A percentile compares a stretch with the other conserved stretches of the same genome.
Conservation (phyloP, 441 rosid species). For the Codiaeum variegatum region DNA sequence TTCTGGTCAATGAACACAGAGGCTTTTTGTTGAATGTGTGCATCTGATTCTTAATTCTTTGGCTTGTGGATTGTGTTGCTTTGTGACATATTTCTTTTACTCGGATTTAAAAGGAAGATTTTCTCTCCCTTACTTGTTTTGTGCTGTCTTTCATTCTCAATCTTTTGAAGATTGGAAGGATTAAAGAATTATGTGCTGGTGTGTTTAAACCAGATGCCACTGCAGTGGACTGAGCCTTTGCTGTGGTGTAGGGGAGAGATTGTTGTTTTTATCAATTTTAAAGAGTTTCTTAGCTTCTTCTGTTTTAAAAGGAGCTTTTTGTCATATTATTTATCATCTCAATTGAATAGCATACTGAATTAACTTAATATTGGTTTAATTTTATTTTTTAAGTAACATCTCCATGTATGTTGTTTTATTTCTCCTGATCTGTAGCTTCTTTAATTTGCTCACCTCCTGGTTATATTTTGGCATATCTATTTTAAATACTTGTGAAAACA, state of each 20-base stretch:
- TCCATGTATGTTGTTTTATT: neutral
- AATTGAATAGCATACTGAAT: neutral
- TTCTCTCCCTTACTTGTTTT: neutral
- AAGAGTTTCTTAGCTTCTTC: neutral
- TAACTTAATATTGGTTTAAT: neutral
- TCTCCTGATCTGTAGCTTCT: neutral
- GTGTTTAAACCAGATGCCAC: neutral
- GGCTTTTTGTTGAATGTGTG: neutral
- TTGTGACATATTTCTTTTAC: neutral
- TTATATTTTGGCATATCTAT: neutral
- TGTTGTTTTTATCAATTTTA: neutral
- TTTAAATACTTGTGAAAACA: neutral
- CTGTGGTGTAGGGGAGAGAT: neutral
- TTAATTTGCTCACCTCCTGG: no score
- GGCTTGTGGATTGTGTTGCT: neutral
- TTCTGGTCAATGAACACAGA: neutral
- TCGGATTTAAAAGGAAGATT: neutral
- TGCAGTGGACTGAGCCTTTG: neutral
- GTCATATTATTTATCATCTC: neutral
- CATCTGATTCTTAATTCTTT: neutral
- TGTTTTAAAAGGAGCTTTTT: neutral
- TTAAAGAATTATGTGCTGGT: no score
- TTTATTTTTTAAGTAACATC: neutral
- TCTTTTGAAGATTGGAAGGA: neutral
- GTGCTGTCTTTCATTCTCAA: neutral